Evolutionary conservation across 2,329 filamentous ascomycete genomes (phyloP), one percentile per base, ranked within the genome.

Genomic region (Penicillium olsonii): DNA sequence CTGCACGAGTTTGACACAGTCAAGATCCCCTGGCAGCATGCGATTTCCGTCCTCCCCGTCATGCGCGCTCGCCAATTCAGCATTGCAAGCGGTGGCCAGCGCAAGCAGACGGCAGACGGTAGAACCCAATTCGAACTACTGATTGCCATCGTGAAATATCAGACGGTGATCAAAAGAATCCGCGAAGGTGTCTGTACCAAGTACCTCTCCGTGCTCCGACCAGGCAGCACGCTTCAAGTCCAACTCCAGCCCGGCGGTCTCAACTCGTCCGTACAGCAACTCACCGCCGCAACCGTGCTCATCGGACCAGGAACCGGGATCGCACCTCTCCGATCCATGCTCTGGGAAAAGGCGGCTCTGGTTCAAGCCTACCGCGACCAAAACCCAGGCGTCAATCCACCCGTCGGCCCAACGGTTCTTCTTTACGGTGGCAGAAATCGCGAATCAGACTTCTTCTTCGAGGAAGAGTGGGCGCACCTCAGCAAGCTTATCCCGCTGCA

Each of bases 41-140:
- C 87, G 1, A 78, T 88, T 9, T 84, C 86, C 45, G 78, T 92
- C 14, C 85, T 99, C 46, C 94, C 94, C 0, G 63, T 85, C 3
- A 86, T 97, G 39, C 85, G 90, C n/a, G 87, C 86, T n/a, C 82
- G 94, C 5, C 88, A 95, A 61, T 99, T 96, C 67, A 96, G 92
- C 69, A 92, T 97, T 53, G 90, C 90, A 27, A 94, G 88, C 55
- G 87, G 87, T 6, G 85, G 84, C 48, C 57, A 68, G 56, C 55
- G 77, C 43, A 77, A 76, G 56, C 57, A 51, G 27, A 63, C 63
- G 3, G 38, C 61, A 1, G 64, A 70, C 24, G 66, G 72, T 7
- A 59, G 64, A 18, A 80, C 80, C 1, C 72, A 74, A 12, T 75
- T 95, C 18, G 86, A 95, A 46, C 77, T 96, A 3, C 75, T 95